Evolutionary conservation across 148 eudicot genomes (phyloP).

Genomic region (Spergularia bocconei): DNA sequence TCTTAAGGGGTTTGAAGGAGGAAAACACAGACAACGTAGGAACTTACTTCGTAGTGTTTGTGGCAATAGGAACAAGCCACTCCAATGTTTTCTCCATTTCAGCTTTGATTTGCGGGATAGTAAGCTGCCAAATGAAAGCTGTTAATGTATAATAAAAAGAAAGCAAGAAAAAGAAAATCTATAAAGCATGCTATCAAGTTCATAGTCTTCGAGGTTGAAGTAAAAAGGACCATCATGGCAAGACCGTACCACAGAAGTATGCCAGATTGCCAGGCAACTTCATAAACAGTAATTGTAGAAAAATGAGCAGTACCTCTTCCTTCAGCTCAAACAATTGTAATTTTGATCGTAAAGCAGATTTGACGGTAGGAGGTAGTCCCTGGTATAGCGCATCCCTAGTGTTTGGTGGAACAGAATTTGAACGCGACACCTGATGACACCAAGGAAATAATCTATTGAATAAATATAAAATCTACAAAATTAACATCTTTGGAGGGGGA

Average conservation of each 20-base stretch:
- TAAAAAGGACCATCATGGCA: too few species aligned
- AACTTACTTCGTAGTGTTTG: conserved; percentile 89
- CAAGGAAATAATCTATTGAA: background rate
- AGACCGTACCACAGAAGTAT: background rate
- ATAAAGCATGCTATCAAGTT: too few species aligned
- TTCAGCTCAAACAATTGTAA: conserved; percentile 61
- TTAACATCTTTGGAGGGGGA: background rate
- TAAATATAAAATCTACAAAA: background rate
- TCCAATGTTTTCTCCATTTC: conserved; percentile 98
- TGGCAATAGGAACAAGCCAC: conserved; percentile 95
- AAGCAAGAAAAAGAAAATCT: background rate
- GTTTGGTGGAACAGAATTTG: conserved; percentile 83
- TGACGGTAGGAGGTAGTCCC: conserved; percentile 83
- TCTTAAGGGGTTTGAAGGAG: background rate
- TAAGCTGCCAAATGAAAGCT: conserved; percentile 48
- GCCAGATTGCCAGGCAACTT: background rate
- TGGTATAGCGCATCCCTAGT: conserved; percentile 90
- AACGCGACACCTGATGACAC: conserved; percentile 71
- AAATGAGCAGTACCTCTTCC: conserved; percentile 59
- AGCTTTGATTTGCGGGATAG: conserved; percentile 76
- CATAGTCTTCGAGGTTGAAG: background rate
- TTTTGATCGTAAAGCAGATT: conserved; percentile 74
- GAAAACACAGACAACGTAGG: background rate
- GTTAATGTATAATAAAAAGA: background rate
- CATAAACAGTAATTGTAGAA: background rate